phyloP scores from a whole-genome alignment of 495 filamentous ascomycete genomes.

The Pyrenula aspistea region DNA sequence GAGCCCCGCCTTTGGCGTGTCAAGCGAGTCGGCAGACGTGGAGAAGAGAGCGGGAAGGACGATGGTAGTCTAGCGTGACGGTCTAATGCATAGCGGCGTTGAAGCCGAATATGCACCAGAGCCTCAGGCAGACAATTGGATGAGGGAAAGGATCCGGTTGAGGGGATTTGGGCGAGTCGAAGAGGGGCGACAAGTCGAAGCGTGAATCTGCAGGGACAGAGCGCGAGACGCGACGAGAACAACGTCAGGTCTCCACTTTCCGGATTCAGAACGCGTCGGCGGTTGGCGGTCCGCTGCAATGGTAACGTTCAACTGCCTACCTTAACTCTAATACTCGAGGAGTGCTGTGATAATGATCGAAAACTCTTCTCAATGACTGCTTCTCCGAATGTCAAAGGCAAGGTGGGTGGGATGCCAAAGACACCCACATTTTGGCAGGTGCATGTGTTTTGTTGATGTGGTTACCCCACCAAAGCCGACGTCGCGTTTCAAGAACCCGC shows the following conservation, averaged over 20 bases:
- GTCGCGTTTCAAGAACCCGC: neutral
- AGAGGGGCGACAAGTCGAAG: neutral
- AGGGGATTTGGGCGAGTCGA: neutral
- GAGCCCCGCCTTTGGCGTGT: neutral
- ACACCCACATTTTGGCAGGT: neutral
- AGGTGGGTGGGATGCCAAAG: too few relatives aligned
- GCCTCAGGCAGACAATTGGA: constrained; percentile 1
- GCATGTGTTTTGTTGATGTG: neutral
- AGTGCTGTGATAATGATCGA: too few relatives aligned
- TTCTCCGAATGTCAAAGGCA: too few relatives aligned
- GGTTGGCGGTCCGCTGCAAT: too few relatives aligned
- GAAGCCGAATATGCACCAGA: neutral
- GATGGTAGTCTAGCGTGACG: neutral
- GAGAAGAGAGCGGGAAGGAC: neutral
- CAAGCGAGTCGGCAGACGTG: neutral
- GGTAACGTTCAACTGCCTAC: too few relatives aligned
- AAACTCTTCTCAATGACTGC: too few relatives aligned
- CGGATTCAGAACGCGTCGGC: neutral
- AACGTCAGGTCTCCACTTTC: neutral
- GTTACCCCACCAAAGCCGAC: neutral
- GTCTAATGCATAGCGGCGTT: neutral
- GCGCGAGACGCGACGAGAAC: too few relatives aligned
- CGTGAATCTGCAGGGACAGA: neutral
- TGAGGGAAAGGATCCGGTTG: neutral
- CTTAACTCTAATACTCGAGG: too few relatives aligned